These are phyloP conservation scores for Corniculantispora saksenae DNA, from an alignment of 2,329 filamentous ascomycete genomes.

Conservation along the genomic window DNA sequence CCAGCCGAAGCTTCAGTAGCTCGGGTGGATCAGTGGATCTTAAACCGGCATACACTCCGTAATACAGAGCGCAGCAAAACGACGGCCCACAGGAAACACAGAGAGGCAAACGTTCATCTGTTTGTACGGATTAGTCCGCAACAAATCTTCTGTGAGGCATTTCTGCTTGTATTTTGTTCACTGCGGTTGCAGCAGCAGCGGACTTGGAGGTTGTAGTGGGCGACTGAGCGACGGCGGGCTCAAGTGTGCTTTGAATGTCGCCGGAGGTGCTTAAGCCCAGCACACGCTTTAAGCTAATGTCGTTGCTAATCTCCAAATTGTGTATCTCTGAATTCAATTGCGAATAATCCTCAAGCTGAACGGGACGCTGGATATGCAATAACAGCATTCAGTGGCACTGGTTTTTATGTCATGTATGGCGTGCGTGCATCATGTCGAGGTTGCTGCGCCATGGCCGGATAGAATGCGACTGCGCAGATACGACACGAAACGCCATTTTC, in stretches of 20 bases:
- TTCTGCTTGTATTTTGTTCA: not conserved
- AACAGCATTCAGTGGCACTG: not conserved
- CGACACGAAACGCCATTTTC: not conserved
- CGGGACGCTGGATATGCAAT: not conserved
- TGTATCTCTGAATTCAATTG: not conserved
- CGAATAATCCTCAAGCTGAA: not conserved
- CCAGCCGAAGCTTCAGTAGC: not conserved
- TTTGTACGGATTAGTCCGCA: not conserved
- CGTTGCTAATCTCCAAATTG: not conserved
- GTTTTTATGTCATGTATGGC: not conserved
- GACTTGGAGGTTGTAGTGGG: not conserved
- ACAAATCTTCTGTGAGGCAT: not conserved
- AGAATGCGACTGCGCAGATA: not conserved
- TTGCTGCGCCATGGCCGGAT: not conserved
- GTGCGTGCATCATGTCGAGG: not conserved
- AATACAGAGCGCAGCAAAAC: not conserved
- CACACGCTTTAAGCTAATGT: too few relatives aligned
- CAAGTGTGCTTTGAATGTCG: not conserved
- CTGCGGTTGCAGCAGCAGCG: not conserved
- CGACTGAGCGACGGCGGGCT: not conserved
- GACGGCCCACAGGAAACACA: not conserved
- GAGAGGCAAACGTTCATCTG: not conserved
- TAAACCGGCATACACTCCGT: not conserved
- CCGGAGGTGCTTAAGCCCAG: not conserved
- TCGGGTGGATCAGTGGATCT: constrained; percentile 2